Conservation (phyloP, 345 rosid genomes). For the Melastoma malabathricum region DNA sequence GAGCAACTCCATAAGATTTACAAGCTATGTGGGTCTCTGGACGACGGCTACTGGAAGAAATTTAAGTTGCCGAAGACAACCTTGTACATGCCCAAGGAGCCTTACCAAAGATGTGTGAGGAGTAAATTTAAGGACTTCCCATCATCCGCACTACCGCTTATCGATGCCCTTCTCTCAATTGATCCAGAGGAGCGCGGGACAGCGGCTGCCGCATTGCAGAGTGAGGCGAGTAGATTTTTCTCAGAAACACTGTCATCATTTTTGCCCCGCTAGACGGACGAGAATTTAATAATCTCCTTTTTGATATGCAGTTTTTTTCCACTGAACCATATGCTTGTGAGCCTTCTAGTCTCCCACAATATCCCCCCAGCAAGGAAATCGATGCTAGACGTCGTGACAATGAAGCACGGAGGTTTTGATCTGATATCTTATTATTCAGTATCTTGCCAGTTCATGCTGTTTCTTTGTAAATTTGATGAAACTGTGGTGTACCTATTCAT, state of each 20-base stretch:
- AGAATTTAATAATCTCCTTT: not conserved
- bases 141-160: constrained; percentile 40
- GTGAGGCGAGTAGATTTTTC: constrained; percentile 42
- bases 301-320: constrained; percentile 49
- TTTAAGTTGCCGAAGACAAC: constrained; percentile 70
- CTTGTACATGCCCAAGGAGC: constrained; percentile 65
- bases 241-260: not conserved
- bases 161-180: constrained; percentile 60
- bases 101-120: constrained; percentile 54
- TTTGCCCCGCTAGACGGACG: no score
- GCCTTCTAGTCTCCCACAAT: constrained; percentile 82
- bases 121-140: constrained; percentile 67
- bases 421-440: not conserved
- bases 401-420: constrained; percentile 63
- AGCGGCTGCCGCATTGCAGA: constrained; percentile 48
- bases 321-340: constrained; percentile 73
- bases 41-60: constrained; percentile 82
- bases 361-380: constrained; percentile 95
- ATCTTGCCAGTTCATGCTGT: not conserved
- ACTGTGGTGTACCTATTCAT: not conserved
- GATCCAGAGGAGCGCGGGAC: constrained; percentile 80
- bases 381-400: constrained; percentile 89
- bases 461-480: not conserved
- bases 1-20: constrained; percentile 91
- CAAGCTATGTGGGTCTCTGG: constrained; percentile 81